phyloP scores from a whole-genome alignment of 768 basidiomycete species.

The Rhodotorula diobovata region DNA sequence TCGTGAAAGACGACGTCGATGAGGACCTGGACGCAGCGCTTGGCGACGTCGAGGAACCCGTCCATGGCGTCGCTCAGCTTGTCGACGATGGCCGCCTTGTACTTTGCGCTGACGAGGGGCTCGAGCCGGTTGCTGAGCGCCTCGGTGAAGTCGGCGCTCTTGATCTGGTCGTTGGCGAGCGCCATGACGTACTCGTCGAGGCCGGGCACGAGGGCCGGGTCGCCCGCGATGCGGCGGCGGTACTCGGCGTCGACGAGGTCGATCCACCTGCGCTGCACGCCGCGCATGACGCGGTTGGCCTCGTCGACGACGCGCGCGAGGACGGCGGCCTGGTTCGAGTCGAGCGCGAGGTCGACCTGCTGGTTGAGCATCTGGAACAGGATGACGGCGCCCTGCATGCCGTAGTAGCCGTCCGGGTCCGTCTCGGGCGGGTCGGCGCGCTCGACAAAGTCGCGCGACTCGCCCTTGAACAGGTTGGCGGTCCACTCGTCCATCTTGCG shows the following conservation, averaged over 20 bases:
- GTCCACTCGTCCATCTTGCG: conserved; percentile 97
- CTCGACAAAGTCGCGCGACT: conserved; percentile 73
- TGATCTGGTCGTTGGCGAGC: conserved; percentile 94
- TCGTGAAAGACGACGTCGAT: conserved; percentile 95
- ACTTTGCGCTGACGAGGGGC: conserved; percentile 87
- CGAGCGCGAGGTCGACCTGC: conserved; percentile 77
- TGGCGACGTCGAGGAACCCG: conserved; percentile 95
- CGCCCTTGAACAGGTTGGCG: conserved; percentile 84
- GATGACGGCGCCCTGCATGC: conserved; percentile 85
- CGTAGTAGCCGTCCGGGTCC: conserved; percentile 82
- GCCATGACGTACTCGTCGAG: conserved; percentile 94
- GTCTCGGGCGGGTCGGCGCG: conserved; percentile 81
- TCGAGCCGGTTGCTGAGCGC: conserved; percentile 78
- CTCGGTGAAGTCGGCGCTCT: conserved; percentile 89
- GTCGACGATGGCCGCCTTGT: conserved; percentile 73
- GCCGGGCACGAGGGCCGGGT: conserved; percentile 77
- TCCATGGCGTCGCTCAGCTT: conserved; percentile 93
- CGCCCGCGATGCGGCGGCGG: conserved; percentile 69
- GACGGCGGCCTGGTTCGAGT: conserved; percentile 91
- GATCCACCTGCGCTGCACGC: conserved; percentile 81
- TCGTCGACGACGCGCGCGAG: conserved; percentile 85
- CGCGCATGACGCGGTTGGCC: conserved; percentile 79
- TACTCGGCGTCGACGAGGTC: conserved; percentile 75
- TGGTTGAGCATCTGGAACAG: conserved; percentile 98
- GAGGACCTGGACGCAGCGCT: conserved; percentile 89